Base-by-base conservation (phyloP, 495 filamentous ascomycete species). In the Aspergillus egyptiacus region DNA sequence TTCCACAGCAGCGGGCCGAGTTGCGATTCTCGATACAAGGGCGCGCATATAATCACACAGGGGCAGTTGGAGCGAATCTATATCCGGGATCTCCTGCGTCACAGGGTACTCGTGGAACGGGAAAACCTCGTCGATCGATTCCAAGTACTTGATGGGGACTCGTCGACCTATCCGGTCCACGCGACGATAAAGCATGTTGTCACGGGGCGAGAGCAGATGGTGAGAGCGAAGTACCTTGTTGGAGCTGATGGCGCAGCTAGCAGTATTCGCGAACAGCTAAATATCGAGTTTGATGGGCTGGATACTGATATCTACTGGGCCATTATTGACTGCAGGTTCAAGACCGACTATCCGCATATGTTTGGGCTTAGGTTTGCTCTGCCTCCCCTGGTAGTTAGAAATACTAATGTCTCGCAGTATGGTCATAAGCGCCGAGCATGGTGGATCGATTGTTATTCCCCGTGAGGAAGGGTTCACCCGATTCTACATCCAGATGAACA, bases 401-500 rank as follows among this genome's bases (percentile, higher is more conserved):
- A 10, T 14, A n/a, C 23, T 31, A 30, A 31, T 32, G 17, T 1
- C 13, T 3, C 2, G 2, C 20, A 50, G 46, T 11, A 39, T 38
- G 35, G 15, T 50, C 14, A 31, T 15, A 14, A 43, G 40, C 17
- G 33, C 33, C 7, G 40, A 43, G 27, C 40, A 43, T n/a, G 40
- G 40, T 3, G 40, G 40, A 5, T 19, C 10, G 5, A 27, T 43
- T 5, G 17, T 43, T 2, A 43, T 43, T 22, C 40, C 40, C 3
- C 40, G 40, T 18, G 40, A 43, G 10, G 40, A 43, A 2, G 40
- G 25, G 2, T 43, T 19, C 23, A 43, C 40, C 20, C 41, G 46
- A 8, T 30, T 50, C 35, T 50, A 50, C 17, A 20, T 28, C 35
- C 46, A 50, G 36, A 14, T 50, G 17, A 38, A 28, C 22, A 37